phyloP scores from a whole-genome alignment of 805 yeast genomes.

The Blastobotrys terrestris region DNA sequence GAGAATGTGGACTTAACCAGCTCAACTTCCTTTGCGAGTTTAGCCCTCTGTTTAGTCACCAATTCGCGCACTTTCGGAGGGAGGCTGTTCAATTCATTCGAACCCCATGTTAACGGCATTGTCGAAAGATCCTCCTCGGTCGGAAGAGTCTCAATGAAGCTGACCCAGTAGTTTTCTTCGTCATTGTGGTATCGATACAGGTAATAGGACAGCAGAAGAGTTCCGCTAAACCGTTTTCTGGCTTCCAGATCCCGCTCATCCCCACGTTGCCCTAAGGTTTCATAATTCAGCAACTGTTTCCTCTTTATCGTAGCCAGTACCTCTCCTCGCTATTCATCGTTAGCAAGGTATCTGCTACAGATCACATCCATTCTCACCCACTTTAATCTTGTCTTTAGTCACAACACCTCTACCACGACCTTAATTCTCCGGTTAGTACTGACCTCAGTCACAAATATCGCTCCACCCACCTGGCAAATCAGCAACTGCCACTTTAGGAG shows the following conservation, averaged over 20 bases:
- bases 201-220: constrained; percentile 21
- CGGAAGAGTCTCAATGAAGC: constrained; percentile 65
- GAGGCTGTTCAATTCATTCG: constrained; percentile 11
- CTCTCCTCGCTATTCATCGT: constrained; percentile 30
- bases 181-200: constrained; percentile 13
- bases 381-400: constrained; percentile 34
- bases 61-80: constrained; percentile 17
- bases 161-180: constrained; percentile 52
- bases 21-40: constrained; percentile 35
- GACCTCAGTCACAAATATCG: too few relatives aligned
- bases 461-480: constrained; percentile 34
- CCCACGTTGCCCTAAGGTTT: constrained; percentile 10
- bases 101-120: constrained; percentile 62
- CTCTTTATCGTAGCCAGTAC: constrained; percentile 52
- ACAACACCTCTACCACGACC: constrained; percentile 57
- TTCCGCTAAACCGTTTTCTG: constrained; percentile 17
- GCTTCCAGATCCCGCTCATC: constrained; percentile 2
- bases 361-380: not conserved
- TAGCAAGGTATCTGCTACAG: not conserved
- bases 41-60: constrained; percentile 35
- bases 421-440: not conserved
- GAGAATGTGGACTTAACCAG: constrained; percentile 12
- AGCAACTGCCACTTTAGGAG: constrained; percentile 30
- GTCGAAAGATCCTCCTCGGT: constrained; percentile 42
- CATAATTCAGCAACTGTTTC: constrained; percentile 47